phyloP scores from a whole-genome alignment of 2,329 filamentous ascomycete genomes.

The Sporothrix dimorphospora region DNA sequence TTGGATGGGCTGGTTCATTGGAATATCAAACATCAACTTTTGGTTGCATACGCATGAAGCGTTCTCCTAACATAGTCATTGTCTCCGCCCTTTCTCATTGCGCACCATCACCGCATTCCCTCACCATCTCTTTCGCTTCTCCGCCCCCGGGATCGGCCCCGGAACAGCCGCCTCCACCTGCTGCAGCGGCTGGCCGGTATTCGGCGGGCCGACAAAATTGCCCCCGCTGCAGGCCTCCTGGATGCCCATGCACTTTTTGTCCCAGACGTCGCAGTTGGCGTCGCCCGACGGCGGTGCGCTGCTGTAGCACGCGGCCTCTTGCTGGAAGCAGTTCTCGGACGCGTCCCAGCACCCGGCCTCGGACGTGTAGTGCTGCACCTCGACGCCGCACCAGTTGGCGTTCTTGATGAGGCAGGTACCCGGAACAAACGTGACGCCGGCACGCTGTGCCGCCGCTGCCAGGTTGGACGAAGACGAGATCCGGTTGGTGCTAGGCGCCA shows the following conservation, averaged over 20 bases:
- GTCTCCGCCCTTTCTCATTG: neutral
- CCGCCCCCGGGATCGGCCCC: slow-evolving; percentile 40
- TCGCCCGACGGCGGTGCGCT: slow-evolving; percentile 61
- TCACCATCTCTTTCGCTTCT: neutral
- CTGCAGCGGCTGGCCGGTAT: slow-evolving; percentile 45
- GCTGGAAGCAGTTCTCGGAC: slow-evolving; percentile 59
- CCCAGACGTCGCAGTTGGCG: slow-evolving; percentile 64
- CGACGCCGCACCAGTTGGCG: slow-evolving; percentile 71
- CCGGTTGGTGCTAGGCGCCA: neutral
- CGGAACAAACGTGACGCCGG: slow-evolving; percentile 55
- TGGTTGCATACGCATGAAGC: neutral
- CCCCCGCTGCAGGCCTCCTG: slow-evolving; percentile 48
- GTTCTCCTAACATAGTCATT: neutral
- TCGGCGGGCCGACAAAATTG: slow-evolving; percentile 53
- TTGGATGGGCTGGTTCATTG: too few species aligned
- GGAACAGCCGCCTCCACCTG: slow-evolving; percentile 41
- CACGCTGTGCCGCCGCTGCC: slow-evolving; percentile 41
- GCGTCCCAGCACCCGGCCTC: slow-evolving; percentile 64
- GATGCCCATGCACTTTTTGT: slow-evolving; percentile 60
- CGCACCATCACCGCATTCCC: neutral
- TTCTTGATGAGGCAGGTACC: slow-evolving; percentile 64
- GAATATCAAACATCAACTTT: too few species aligned
- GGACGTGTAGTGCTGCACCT: slow-evolving; percentile 60
- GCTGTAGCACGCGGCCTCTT: slow-evolving; percentile 63
- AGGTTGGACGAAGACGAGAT: slow-evolving; percentile 23